phyloP scores from a whole-genome alignment of 2,329 filamentous ascomycete species.

The Fusarium keratoplasticum region DNA sequence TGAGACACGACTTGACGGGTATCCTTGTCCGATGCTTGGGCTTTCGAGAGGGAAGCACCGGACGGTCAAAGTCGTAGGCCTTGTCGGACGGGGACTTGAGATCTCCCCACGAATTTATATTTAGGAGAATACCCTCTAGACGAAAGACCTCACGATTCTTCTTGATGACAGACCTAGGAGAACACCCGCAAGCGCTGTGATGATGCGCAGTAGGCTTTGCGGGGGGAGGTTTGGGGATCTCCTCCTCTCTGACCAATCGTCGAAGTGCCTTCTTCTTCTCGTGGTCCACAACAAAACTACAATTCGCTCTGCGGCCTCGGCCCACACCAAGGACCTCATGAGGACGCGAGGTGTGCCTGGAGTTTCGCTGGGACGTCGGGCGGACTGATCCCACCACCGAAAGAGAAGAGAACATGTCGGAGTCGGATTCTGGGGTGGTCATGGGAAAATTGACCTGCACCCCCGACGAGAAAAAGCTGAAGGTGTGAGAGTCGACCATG shows the following conservation, averaged over 20 bases:
- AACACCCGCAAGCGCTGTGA: background rate
- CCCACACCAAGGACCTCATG: background rate
- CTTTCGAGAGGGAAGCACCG: background rate
- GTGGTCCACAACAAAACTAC: background rate
- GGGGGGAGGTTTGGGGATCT: background rate
- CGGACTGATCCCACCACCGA: background rate
- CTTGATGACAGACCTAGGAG: background rate
- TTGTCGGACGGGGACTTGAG: background rate
- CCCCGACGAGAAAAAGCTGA: background rate
- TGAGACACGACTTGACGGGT: constrained; percentile 5
- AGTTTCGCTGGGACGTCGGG: background rate
- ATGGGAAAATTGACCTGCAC: background rate
- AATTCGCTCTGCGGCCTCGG: background rate
- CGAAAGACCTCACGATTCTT: background rate
- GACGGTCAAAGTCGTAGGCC: background rate
- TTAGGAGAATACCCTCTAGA: background rate
- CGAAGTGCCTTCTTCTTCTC: background rate
- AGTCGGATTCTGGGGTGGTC: background rate
- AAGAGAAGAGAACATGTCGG: background rate
- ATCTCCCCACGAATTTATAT: background rate
- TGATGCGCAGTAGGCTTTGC: background rate
- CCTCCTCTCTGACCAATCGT: background rate
- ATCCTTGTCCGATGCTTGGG: background rate
- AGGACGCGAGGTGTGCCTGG: background rate
- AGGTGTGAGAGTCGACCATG: background rate